Evolutionary conservation across 1,284 basidiomycete genomes (phyloP).

Genomic region (Cryptococcus sp.): DNA sequence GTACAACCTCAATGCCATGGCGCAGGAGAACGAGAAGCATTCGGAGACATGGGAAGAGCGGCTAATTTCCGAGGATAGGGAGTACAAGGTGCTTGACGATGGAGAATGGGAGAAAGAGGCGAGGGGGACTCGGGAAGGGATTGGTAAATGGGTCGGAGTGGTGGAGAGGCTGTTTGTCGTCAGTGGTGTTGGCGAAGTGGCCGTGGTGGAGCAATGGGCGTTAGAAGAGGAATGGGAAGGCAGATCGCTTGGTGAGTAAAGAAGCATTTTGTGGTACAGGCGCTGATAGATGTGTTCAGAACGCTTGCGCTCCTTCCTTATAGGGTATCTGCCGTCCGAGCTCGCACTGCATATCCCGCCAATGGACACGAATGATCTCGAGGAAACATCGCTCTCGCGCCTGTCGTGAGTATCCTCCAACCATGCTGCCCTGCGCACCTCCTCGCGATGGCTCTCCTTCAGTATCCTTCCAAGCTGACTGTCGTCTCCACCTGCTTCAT

Average conservation of each 20-base stretch:
- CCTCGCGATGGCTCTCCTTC: too few species aligned
- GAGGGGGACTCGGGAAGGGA: conserved; percentile 22
- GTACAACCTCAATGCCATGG: conserved; percentile 44
- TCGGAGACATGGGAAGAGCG: conserved; percentile 50
- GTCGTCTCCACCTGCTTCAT: conserved; percentile 1
- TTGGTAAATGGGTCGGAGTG: conserved; percentile 39
- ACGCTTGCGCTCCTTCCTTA: conserved; percentile 42
- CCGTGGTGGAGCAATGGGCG: conserved; percentile 30
- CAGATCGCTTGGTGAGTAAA: conserved; percentile 60
- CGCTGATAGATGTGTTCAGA: conserved; percentile 18
- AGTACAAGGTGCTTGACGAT: conserved; percentile 28
- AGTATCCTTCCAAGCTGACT: too few species aligned
- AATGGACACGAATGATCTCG: conserved; percentile 6
- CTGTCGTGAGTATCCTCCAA: conserved; percentile 28
- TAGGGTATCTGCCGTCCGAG: conserved; percentile 34
- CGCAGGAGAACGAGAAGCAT: conserved; percentile 22
- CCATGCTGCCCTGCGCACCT: background rate
- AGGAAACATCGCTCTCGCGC: conserved; percentile 16
- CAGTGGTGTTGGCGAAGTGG: conserved; percentile 5
- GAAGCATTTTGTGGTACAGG: too few species aligned
- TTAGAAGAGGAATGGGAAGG: conserved; percentile 69
- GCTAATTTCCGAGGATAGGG: conserved; percentile 35
- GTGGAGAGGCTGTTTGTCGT: conserved; percentile 42
- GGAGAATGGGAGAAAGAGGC: conserved; percentile 24
- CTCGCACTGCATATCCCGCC: conserved; percentile 33